These are phyloP conservation scores for Ganoderma sinense DNA, from an alignment of 1,284 basidiomycete genomes.

Conservation along the genomic window DNA sequence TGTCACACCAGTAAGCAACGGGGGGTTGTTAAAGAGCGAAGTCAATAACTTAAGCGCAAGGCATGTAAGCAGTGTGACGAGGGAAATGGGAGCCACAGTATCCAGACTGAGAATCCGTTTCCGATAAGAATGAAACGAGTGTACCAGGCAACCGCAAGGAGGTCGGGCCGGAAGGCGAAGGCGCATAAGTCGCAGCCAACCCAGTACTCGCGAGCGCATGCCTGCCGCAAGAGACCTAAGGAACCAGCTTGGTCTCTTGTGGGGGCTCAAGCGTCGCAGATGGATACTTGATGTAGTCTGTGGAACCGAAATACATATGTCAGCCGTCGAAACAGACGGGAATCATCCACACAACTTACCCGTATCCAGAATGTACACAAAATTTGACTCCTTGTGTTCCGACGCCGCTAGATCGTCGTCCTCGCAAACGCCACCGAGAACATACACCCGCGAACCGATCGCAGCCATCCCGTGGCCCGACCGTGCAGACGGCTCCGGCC, in stretches of 20 bases:
- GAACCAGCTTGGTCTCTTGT: slow-evolving; percentile 1
- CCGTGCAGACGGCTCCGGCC: slow-evolving; percentile 68
- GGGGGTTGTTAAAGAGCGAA: slow-evolving; percentile 15
- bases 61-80: slow-evolving; percentile 4
- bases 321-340: slow-evolving; percentile 12
- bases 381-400: slow-evolving; percentile 73
- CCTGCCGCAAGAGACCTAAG: not conserved
- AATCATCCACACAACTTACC: slow-evolving; percentile 46
- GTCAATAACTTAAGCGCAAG: slow-evolving; percentile 29
- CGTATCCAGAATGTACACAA: slow-evolving; percentile 90
- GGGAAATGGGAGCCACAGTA: slow-evolving; percentile 4
- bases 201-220: not conserved
- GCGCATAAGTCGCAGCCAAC: not conserved
- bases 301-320: slow-evolving; percentile 8
- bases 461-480: slow-evolving; percentile 77
- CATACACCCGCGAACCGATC: slow-evolving; percentile 68
- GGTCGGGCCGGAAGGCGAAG: not conserved
- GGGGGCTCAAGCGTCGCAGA: slow-evolving; percentile 13
- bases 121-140: not conserved
- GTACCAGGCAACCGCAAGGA: not conserved
- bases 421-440: slow-evolving; percentile 70
- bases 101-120: not conserved
- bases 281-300: slow-evolving; percentile 64
- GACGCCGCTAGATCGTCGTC: slow-evolving; percentile 13
- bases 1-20: not conserved